Percentiles rank a stretch among this genome's conserved stretches.
Evolutionary conservation across 805 yeast genomes (phyloP).

Genomic region (Dipodascopsis tothii): DNA sequence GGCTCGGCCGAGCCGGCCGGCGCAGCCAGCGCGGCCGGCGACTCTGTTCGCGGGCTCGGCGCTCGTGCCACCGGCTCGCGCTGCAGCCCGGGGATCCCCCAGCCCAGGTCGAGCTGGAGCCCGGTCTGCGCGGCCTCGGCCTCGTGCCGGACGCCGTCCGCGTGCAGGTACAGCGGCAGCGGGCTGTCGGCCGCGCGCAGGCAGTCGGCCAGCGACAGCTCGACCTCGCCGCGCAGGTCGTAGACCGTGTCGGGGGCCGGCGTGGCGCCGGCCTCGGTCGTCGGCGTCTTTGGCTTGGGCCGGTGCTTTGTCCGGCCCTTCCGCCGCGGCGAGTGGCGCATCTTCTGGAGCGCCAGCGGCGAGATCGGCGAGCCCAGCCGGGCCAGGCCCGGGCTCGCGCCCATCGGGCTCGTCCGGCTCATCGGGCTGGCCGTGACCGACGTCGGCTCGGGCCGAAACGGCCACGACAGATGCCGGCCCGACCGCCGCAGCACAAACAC

Average conservation of each 20-base stretch:
- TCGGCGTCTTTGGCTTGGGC: no score
- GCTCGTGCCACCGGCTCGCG: no score
- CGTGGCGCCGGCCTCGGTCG: background rate
- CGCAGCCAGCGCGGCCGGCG: no score
- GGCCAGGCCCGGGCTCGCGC: background rate
- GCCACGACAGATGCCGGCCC: background rate
- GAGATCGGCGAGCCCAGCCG: background rate
- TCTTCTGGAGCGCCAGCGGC: background rate
- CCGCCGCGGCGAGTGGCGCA: background rate
- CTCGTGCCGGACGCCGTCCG: conserved; percentile 5
- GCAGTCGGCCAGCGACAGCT: conserved; percentile 9
- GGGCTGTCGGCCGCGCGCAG: no score
- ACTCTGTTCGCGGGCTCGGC: no score
- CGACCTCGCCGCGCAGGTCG: conserved; percentile 4
- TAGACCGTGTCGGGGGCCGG: background rate
- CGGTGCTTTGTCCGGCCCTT: no score
- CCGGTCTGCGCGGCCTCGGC: conserved; percentile 10
- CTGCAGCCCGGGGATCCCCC: conserved; percentile 7
- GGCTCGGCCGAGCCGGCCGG: background rate
- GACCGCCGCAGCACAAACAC: no score
- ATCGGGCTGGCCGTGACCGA: background rate
- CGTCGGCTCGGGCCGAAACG: background rate
- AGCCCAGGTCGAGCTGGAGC: conserved; percentile 15
- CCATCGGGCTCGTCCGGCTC: background rate
- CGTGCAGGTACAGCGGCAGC: conserved; percentile 6